Conservation (phyloP, 1,284 basidiomycete species). For the Rhodotorula sp. region DNA sequence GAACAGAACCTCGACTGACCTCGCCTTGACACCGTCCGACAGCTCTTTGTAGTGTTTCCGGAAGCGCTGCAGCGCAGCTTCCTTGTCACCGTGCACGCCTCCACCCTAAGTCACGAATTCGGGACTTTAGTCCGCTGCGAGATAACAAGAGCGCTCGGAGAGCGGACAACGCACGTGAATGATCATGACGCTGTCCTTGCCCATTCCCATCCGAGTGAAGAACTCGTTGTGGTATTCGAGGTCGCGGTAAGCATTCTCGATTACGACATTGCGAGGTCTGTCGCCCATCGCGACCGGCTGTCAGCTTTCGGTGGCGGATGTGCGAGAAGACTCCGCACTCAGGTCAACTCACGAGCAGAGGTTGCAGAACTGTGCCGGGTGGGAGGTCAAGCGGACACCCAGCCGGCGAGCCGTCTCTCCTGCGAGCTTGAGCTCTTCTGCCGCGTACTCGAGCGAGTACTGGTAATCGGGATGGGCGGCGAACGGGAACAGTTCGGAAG, state of each 20-base stretch:
- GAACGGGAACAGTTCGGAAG: constrained; percentile 87
- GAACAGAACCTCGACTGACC: constrained; percentile 53
- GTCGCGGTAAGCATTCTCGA: constrained; percentile 72
- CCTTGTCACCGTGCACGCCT: constrained; percentile 77
- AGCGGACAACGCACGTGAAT: constrained; percentile 56
- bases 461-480: constrained; percentile 77
- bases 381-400: constrained; percentile 77
- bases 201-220: constrained; percentile 76
- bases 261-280: constrained; percentile 68
- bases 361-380: constrained; percentile 66
- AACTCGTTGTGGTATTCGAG: constrained; percentile 80
- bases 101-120: constrained; percentile 50
- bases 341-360: background rate
- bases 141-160: too few relatives aligned
- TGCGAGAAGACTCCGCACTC: background rate
- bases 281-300: constrained; percentile 70
- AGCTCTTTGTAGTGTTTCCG: constrained; percentile 66
- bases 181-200: constrained; percentile 71
- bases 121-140: background rate
- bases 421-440: constrained; percentile 57
- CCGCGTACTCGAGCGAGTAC: constrained; percentile 70
- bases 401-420: constrained; percentile 73
- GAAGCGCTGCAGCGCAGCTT: constrained; percentile 66
- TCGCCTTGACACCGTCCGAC: constrained; percentile 62
- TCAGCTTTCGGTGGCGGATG: too few relatives aligned